Conservation (phyloP, 208 protist species). For the Wallacemonas collosoma region DNA sequence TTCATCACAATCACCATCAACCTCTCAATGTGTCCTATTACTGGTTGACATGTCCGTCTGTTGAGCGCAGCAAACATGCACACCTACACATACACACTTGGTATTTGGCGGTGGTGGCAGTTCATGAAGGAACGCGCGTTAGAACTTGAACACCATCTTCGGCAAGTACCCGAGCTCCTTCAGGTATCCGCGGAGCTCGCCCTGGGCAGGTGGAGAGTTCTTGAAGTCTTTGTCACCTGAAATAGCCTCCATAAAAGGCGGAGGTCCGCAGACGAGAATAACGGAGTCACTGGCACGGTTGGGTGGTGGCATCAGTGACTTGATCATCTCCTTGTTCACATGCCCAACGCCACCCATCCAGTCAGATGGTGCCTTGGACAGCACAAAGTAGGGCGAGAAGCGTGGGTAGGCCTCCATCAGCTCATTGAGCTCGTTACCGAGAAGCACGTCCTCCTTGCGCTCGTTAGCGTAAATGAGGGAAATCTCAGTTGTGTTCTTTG, state of each 20-base stretch:
- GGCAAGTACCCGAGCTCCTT: slow-evolving; percentile 89
- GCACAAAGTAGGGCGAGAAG: slow-evolving; percentile 93
- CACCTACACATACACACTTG: not conserved
- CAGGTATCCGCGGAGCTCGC: slow-evolving; percentile 80
- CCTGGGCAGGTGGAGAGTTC: slow-evolving; percentile 72
- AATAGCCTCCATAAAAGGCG: slow-evolving; percentile 86
- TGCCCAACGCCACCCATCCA: slow-evolving; percentile 92
- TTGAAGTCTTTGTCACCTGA: slow-evolving; percentile 91
- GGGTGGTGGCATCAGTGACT: slow-evolving; percentile 83
- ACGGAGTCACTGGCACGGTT: slow-evolving; percentile 79
- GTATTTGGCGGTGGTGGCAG: not conserved
- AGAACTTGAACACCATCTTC: slow-evolving; percentile 93
- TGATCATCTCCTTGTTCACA: slow-evolving; percentile 91
- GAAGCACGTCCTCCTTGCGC: slow-evolving; percentile 92
- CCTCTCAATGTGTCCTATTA: too few relatives aligned
- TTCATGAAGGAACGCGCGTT: slow-evolving; percentile 12
- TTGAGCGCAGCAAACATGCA: too few relatives aligned
- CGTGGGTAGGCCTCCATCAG: slow-evolving; percentile 85
- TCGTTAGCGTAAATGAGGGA: slow-evolving; percentile 90
- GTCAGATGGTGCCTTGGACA: slow-evolving; percentile 84
- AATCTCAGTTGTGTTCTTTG: slow-evolving; percentile 88
- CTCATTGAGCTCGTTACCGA: slow-evolving; percentile 92
- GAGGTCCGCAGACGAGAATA: slow-evolving; percentile 88
- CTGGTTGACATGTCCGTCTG: too few relatives aligned
- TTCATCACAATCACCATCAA: too few relatives aligned